Evolutionary conservation across 2,329 filamentous ascomycete genomes (phyloP).

Genomic region (Colletotrichum brevisporum): DNA sequence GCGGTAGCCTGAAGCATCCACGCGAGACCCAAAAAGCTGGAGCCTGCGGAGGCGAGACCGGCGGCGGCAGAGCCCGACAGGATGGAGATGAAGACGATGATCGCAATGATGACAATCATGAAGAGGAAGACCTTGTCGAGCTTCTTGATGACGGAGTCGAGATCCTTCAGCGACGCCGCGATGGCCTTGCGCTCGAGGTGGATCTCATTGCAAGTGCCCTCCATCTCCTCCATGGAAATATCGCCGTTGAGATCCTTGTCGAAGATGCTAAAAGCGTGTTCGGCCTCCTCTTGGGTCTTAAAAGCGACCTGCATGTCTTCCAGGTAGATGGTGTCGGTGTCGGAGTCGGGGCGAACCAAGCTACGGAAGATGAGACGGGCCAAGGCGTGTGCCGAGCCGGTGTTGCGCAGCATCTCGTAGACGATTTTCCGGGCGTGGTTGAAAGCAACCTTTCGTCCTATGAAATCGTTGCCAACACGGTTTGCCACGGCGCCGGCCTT

Average conservation of each 20-base stretch:
- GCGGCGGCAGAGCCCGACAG: conserved; percentile 92
- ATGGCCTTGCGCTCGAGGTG: conserved; percentile 96
- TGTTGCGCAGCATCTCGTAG: conserved; percentile 80
- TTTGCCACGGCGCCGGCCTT: conserved; percentile 90
- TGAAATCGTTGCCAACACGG: conserved; percentile 91
- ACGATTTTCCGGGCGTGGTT: conserved; percentile 90
- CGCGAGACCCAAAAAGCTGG: conserved; percentile 87
- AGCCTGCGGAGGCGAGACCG: conserved; percentile 90
- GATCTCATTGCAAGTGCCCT: conserved; percentile 93
- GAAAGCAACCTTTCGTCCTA: conserved; percentile 79
- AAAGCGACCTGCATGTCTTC: conserved; percentile 87
- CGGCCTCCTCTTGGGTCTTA: conserved; percentile 85
- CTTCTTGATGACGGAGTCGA: conserved; percentile 93
- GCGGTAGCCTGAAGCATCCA: conserved; percentile 95
- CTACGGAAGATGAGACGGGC: conserved; percentile 91
- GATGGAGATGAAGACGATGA: conserved; percentile 90
- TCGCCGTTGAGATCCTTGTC: conserved; percentile 98
- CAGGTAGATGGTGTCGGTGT: conserved; percentile 83
- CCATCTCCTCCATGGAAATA: conserved; percentile 94
- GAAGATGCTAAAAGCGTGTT: conserved; percentile 91
- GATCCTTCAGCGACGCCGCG: conserved; percentile 92
- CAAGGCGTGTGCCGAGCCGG: conserved; percentile 82
- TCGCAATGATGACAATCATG: conserved; percentile 83
- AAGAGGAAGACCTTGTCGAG: conserved; percentile 92
- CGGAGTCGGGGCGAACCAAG: conserved; percentile 80